Base-by-base conservation (phyloP, 306 rosid species). In the Argentina anserina region DNA sequence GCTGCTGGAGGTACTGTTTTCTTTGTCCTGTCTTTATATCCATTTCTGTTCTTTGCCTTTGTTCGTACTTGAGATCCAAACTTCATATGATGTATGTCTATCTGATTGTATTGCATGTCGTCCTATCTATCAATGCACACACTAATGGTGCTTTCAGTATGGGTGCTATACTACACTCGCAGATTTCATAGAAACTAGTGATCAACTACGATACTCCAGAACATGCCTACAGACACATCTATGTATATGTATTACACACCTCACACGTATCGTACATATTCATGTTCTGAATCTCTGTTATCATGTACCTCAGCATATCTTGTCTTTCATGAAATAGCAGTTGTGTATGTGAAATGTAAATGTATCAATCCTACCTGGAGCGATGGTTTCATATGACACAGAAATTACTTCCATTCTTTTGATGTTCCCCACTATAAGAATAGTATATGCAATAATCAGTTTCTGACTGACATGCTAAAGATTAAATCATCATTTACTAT, bases 1-100 rank as follows among this genome's bases (percentile, higher is more conserved):
- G 87, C 87, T 61, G 87, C 90, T 46, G 90, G 90, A 73, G 90
- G 90, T 86, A 76, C 59, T 56, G 40, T 62, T 18, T 18, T 53
- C 6, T 12, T 9, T 28, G 23, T 45, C 64, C 77, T 29, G 25
- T 28, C 1, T 67, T 26, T 1, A 1, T 52, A 5, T 49, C 46
- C 7, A 67, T 3, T 67, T 29, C 71, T 61, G 26, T 34, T 47
- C 73, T 47, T 11, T 31, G 17, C 53, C 41, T 67, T 65, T 42
- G 20, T 36, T n/a, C 37, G 46, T 62, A 29, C 14, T 10, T 14
- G 26, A 39, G 58, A 13, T 12, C 18, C 62, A 56, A 56, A 56
- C 34, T 23, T 23, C 15, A 23, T 53, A 11, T 53, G 17, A 4
- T 23, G 5, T 73, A 17, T 29, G 17, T 49, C 9, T 45, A 4